Evolutionary conservation across 768 basidiomycete genomes (phyloP).

Genomic region (Leccinum boreale): DNA sequence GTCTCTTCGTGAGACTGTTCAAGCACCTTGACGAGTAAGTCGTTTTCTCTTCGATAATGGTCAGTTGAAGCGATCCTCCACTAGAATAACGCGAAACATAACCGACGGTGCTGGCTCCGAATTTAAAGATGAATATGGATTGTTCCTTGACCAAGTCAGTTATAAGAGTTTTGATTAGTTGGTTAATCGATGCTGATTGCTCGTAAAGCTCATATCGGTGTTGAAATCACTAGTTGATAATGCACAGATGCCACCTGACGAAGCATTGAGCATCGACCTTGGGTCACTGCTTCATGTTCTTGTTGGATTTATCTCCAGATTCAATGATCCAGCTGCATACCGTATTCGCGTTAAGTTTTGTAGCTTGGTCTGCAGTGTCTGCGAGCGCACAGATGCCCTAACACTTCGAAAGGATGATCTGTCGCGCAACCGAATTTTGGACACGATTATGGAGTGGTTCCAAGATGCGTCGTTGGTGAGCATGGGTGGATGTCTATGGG

Average conservation of each 20-base stretch:
- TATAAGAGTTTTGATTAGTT: background rate
- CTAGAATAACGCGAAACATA: conserved; percentile 51
- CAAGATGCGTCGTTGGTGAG: conserved; percentile 50
- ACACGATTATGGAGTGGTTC: conserved; percentile 80
- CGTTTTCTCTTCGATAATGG: background rate
- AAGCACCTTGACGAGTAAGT: conserved; percentile 73
- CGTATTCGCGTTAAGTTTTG: conserved; percentile 79
- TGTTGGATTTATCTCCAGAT: conserved; percentile 63
- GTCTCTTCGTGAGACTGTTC: conserved; percentile 64
- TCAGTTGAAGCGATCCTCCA: background rate
- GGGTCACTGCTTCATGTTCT: conserved; percentile 56
- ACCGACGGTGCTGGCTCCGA: conserved; percentile 45
- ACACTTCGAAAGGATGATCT: conserved; percentile 64
- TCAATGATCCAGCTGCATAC: conserved; percentile 48
- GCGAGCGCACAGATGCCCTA: conserved; percentile 58
- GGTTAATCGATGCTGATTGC: conserved; percentile 9
- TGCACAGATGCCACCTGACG: conserved; percentile 52
- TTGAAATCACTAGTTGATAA: conserved; percentile 80
- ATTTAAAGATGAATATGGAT: conserved; percentile 32
- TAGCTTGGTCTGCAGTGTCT: conserved; percentile 62
- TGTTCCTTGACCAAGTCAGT: conserved; percentile 74
- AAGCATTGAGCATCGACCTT: conserved; percentile 62
- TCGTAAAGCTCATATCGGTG: conserved; percentile 63
- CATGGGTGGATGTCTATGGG: background rate
- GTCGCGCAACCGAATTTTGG: conserved; percentile 68